A percentile compares a stretch with the other conserved stretches of the same genome.
Evolutionary conservation across 495 filamentous ascomycete species (phyloP).

Genomic region (Penicillium diatomitis): DNA sequence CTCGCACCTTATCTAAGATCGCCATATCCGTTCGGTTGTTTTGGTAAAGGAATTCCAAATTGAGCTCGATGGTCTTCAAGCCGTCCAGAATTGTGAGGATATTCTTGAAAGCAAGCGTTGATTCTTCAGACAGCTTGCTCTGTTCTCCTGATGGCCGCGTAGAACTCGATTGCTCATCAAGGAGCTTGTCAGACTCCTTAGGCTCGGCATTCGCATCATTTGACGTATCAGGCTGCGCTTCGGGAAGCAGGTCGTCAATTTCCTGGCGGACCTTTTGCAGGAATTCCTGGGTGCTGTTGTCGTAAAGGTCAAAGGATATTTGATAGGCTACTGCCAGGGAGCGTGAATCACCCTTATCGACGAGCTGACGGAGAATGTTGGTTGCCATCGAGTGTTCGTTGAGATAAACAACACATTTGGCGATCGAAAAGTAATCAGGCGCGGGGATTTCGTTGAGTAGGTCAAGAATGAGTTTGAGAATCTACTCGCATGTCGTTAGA

Average conservation of each 20-base stretch:
- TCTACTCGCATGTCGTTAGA: slow-evolving; percentile 30
- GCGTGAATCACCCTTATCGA: slow-evolving; percentile 66
- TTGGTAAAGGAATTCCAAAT: slow-evolving; percentile 91
- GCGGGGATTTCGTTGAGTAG: slow-evolving; percentile 79
- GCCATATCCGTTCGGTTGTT: slow-evolving; percentile 82
- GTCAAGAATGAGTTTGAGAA: slow-evolving; percentile 77
- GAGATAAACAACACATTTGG: slow-evolving; percentile 95
- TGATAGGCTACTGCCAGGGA: slow-evolving; percentile 87
- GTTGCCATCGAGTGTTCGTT: slow-evolving; percentile 88
- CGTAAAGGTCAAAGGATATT: slow-evolving; percentile 95
- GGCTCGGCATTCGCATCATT: slow-evolving; percentile 41
- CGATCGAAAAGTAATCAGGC: slow-evolving; percentile 96
- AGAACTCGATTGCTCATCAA: slow-evolving; percentile 36
- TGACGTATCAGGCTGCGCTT: slow-evolving; percentile 29
- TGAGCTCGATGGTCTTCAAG: slow-evolving; percentile 84
- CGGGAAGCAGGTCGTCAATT: slow-evolving; percentile 53
- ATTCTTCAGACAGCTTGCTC: slow-evolving; percentile 34
- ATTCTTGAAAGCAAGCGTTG: slow-evolving; percentile 58
- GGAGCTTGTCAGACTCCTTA: slow-evolving; percentile 44
- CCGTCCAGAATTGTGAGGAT: slow-evolving; percentile 84
- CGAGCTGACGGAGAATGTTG: slow-evolving; percentile 72
- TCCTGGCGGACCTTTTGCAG: slow-evolving; percentile 79
- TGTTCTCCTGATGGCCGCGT: slow-evolving; percentile 32
- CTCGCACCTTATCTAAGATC: slow-evolving; percentile 91
- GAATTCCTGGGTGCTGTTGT: slow-evolving; percentile 97